These are phyloP conservation scores for Suillus spraguei DNA, from an alignment of 768 basidiomycete species.

Conservation along the genomic window DNA sequence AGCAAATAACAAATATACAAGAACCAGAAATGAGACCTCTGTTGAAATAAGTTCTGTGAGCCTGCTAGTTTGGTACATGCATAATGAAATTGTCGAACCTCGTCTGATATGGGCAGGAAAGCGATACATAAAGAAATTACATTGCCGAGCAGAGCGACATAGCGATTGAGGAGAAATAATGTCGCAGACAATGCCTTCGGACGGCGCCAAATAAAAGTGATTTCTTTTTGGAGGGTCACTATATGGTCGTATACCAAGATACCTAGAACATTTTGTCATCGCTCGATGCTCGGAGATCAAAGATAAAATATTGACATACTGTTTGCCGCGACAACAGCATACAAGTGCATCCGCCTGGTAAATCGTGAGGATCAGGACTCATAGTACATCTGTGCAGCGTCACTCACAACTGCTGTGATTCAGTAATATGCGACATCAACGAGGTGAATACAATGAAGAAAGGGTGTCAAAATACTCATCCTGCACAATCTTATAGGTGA, in stretches of 20 bases:
- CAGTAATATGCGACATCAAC: not conserved
- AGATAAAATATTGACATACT: constrained; percentile 2
- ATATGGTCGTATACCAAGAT: constrained; percentile 33
- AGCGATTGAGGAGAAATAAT: constrained; percentile 54
- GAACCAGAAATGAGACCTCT: not conserved
- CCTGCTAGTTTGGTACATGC: not conserved
- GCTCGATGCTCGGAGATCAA: not conserved
- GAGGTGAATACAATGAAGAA: not conserved
- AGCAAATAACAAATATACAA: not conserved
- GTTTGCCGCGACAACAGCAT: constrained; percentile 7
- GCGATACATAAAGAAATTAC: constrained; percentile 31
- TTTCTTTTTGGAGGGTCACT: constrained; percentile 37
- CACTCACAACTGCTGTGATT: not conserved
- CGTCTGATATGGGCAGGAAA: constrained; percentile 21
- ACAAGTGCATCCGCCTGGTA: constrained; percentile 10
- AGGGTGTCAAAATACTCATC: not conserved
- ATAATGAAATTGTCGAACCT: not conserved
- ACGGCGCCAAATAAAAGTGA: constrained; percentile 47
- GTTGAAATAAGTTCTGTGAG: not conserved
- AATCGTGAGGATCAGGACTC: not conserved
- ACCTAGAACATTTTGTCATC: constrained; percentile 17
- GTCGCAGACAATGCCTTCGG: constrained; percentile 41
- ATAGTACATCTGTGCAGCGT: not conserved
- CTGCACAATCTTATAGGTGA: not conserved
- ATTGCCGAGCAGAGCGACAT: constrained; percentile 46